Evolutionary conservation across 192 early-diverging fungal species (phyloP).

Genomic region (Umbelopsis ramanniana): DNA sequence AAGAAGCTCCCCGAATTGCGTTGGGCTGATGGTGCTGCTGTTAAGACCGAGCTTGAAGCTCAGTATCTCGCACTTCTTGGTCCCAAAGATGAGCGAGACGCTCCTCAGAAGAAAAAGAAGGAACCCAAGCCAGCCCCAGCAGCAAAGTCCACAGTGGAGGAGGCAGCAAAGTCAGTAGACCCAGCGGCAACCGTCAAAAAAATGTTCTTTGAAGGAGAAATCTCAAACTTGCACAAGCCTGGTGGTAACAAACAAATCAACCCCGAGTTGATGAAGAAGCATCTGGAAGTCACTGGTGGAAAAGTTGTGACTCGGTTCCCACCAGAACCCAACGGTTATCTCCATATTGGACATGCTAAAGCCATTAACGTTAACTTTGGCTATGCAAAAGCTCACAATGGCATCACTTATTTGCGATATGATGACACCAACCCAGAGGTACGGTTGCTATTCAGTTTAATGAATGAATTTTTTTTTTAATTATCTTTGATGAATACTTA

Average conservation of each 20-base stretch:
- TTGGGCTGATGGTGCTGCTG: slow-evolving; percentile 89
- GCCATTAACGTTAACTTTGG: slow-evolving; percentile 99
- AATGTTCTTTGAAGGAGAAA: slow-evolving; percentile 92
- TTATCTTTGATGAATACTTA: not conserved
- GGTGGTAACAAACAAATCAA: slow-evolving; percentile 98
- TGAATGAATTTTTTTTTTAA: not conserved
- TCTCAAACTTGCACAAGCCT: slow-evolving; percentile 89
- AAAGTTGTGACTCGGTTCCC: slow-evolving; percentile 98
- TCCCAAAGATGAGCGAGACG: slow-evolving; percentile 98
- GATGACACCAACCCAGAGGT: slow-evolving; percentile 68
- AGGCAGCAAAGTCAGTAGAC: slow-evolving; percentile 34
- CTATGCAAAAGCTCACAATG: slow-evolving; percentile 88
- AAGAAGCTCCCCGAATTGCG: slow-evolving; percentile 69
- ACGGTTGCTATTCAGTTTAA: not conserved
- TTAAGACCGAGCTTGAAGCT: slow-evolving; percentile 89
- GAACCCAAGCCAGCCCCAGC: slow-evolving; percentile 53
- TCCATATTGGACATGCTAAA: slow-evolving; percentile 99
- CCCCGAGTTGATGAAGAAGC: slow-evolving; percentile 85
- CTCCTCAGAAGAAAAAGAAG: slow-evolving; percentile 64
- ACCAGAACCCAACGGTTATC: slow-evolving; percentile 98
- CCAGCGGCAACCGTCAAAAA: slow-evolving; percentile 51
- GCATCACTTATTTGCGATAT: slow-evolving; percentile 84
- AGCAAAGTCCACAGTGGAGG: slow-evolving; percentile 38
- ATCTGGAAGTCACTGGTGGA: slow-evolving; percentile 88
- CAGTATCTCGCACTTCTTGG: slow-evolving; percentile 87